Evolutionary conservation across 140 eudicot species (phyloP), one percentile per base, ranked within the genome.

Genomic region (Cichorium intybus): DNA sequence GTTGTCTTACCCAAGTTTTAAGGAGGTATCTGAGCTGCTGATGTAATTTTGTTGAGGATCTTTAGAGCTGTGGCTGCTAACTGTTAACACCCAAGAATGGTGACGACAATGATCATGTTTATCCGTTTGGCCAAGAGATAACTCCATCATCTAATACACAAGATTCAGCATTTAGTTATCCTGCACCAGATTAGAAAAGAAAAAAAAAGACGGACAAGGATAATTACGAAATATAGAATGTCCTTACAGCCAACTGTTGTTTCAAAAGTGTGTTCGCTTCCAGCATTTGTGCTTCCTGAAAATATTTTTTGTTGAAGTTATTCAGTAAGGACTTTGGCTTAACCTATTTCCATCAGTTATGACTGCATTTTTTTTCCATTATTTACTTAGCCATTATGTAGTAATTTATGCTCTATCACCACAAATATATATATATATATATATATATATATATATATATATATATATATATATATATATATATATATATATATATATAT

Each of bases 1-100:
- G 3, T 28, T 34, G 15, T 37, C 57, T 73, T 64, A 73, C 78
- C 78, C 78, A 73, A 73, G 78, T 73, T 64, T 73, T 4, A 73
- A 72, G 37, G 46, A 45, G 23, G 78, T 73, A 26, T 73, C 77
- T 43, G 72, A 47, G 43, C 6, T 41, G 46, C 20, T 28, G 34
- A 17, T 60, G 51, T 47, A 9, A 68, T 34, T 74, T 2, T 56
- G 56, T 24, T 56, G 33, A 21, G 67, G 43, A 24, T 24, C 79
- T 14, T 10, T 56, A 1, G 73, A 57, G 37, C 47, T 34, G 56
- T 56, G 45, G 66, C 55, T 34, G 52, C 72, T 64, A 56, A 73
- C 29, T 12, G 61, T 74, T 65, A 74, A 59, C 79, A 57, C 74
- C 55, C 66, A 58, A 1, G 68, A 74, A 34, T 57, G 67, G 47